A percentile compares a stretch with the other conserved stretches of the same genome.
Conservation (phyloP, 768 basidiomycete genomes). For the Lactifluus pinguis region DNA sequence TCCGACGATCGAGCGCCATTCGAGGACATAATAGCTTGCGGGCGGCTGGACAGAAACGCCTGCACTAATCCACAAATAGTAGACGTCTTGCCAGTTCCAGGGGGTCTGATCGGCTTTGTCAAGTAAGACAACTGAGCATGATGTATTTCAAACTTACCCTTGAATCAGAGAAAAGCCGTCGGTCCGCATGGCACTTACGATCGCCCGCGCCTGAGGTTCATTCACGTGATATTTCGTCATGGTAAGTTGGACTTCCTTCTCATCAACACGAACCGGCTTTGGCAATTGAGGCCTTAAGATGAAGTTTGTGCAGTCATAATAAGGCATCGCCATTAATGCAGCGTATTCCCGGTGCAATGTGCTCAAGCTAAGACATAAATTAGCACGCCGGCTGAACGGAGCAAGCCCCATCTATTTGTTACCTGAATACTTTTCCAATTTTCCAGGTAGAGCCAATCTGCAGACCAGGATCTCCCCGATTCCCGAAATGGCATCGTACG, state of each 20-base stretch:
- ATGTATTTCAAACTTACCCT: constrained; percentile 46
- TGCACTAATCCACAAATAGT: constrained; percentile 95
- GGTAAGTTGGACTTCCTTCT: constrained; percentile 46
- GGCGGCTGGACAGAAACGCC: constrained; percentile 60
- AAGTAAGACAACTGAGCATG: too few relatives aligned
- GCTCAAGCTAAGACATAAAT: constrained; percentile 51
- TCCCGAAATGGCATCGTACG: constrained; percentile 21
- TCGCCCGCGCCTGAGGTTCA: constrained; percentile 89
- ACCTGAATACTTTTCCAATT: constrained; percentile 80
- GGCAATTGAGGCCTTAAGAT: constrained; percentile 64
- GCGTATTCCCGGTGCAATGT: constrained; percentile 90
- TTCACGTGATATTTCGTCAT: constrained; percentile 74
- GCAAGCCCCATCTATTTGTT: constrained; percentile 21
- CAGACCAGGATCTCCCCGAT: constrained; percentile 47
- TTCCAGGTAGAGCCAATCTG: constrained; percentile 60
- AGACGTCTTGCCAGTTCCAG: constrained; percentile 97
- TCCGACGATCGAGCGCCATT: constrained; percentile 32
- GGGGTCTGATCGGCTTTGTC: constrained; percentile 49
- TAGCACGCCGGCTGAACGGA: background rate
- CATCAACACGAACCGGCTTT: constrained; percentile 35
- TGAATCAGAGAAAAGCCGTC: constrained; percentile 88
- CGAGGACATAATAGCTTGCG: constrained; percentile 33
- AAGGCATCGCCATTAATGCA: constrained; percentile 72
- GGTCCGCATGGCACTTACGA: constrained; percentile 60
- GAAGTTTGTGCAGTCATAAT: constrained; percentile 66